A percentile compares a stretch with the other conserved stretches of the same genome.
Conservation (phyloP, 768 basidiomycete genomes). For the Mycena belliarum region DNA sequence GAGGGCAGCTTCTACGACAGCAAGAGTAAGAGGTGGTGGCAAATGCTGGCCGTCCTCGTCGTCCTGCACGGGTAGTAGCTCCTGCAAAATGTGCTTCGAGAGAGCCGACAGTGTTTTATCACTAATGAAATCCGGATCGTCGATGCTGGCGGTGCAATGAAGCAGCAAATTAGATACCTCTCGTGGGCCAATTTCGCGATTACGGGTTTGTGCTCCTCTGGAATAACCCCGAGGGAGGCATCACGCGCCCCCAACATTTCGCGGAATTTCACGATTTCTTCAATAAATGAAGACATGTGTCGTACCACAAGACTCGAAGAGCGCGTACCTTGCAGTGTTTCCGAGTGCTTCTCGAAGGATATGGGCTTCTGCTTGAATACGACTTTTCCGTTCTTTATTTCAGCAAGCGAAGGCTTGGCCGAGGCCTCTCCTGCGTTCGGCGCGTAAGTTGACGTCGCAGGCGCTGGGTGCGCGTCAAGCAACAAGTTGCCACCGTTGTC, state of each 20-base stretch:
- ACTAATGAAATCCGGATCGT: conserved; percentile 38
- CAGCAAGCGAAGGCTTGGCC: conserved; percentile 48
- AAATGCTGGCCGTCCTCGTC: conserved; percentile 50
- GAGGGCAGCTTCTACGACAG: conserved; percentile 67
- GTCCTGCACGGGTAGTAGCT: conserved; percentile 64
- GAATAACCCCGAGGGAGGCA: conserved; percentile 56
- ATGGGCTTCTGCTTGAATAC: conserved; percentile 73
- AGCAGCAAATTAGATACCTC: conserved; percentile 51
- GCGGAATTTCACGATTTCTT: conserved; percentile 79
- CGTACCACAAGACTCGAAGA: conserved; percentile 4
- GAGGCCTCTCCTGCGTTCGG: conserved; percentile 34
- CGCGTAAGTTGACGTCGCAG: conserved; percentile 28
- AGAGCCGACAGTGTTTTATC: conserved; percentile 69
- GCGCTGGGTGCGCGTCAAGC: not conserved
- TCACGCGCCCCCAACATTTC: conserved; percentile 64
- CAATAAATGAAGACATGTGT: not conserved
- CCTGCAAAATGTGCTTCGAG: conserved; percentile 67
- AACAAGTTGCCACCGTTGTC: conserved; percentile 32
- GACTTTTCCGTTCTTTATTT: conserved; percentile 77
- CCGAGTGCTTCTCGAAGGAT: conserved; percentile 76
- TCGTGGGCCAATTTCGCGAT: conserved; percentile 85
- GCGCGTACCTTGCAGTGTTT: conserved; percentile 72
- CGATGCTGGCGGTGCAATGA: not conserved
- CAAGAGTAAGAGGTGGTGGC: conserved; percentile 45
- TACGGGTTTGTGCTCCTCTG: conserved; percentile 69